Conservation (phyloP, 2,329 filamentous ascomycete genomes). For the Trichoderma breve region DNA sequence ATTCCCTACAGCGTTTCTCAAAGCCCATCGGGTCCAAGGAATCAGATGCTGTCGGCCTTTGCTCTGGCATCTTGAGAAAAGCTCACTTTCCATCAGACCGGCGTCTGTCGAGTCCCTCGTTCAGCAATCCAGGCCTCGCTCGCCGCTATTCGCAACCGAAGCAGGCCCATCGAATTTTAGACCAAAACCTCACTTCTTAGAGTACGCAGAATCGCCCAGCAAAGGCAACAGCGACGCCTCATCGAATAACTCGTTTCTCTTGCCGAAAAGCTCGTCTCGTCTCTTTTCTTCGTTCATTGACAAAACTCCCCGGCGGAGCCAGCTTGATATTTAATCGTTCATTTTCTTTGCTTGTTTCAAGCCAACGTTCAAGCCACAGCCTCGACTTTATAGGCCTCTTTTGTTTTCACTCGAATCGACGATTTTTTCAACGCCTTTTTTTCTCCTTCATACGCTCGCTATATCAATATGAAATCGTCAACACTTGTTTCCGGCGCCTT, state of each 20-base stretch:
- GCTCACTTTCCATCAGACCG: constrained; percentile 1
- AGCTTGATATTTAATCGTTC: constrained; percentile 13
- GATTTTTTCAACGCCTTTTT: neutral
- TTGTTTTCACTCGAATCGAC: neutral
- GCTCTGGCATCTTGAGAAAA: constrained; percentile 18
- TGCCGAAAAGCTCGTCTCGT: neutral
- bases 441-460: constrained; percentile 24
- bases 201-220: neutral
- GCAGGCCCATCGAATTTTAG: constrained; percentile 8
- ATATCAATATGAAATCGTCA: constrained; percentile 34
- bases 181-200: constrained; percentile 3
- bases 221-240: neutral
- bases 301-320: constrained; percentile 18
- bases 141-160: constrained; percentile 4
- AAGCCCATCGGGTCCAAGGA: constrained; percentile 18
- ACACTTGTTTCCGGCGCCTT: constrained; percentile 31
- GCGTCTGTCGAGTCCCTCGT: constrained; percentile 20
- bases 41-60: constrained; percentile 20
- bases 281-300: constrained; percentile 11
- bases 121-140: neutral
- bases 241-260: neutral
- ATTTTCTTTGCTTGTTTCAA: constrained; percentile 12
- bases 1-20: constrained; percentile 20
- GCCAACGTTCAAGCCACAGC: neutral
- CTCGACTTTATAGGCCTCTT: constrained; percentile 6